Percentiles rank a stretch among this genome's conserved stretches.
Conservation (phyloP, 805 yeast genomes). For the Kregervanrija pseudodelftensis region DNA sequence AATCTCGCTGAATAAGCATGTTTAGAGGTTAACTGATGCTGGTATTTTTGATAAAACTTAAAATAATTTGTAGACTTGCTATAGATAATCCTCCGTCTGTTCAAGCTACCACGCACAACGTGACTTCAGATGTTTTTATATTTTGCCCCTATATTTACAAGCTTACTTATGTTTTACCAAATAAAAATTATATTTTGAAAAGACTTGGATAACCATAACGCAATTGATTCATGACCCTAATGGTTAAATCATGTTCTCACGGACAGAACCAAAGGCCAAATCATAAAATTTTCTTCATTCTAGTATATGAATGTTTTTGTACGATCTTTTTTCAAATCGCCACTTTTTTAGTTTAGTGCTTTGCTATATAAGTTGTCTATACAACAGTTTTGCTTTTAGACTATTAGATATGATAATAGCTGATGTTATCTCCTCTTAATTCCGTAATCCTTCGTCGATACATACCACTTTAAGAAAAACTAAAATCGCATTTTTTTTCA, state of each 20-base stretch:
- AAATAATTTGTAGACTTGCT: too few relatives aligned
- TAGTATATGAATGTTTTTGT: neutral
- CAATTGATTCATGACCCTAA: constrained; percentile 88
- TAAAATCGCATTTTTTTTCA: too few relatives aligned
- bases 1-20: constrained; percentile 33
- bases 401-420: too few relatives aligned
- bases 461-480: neutral
- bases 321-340: too few relatives aligned
- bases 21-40: constrained; percentile 43
- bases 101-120: constrained; percentile 95
- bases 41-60: too few relatives aligned
- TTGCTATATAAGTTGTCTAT: too few relatives aligned
- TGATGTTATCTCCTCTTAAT: neutral
- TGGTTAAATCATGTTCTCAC: constrained; percentile 81
- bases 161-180: constrained; percentile 76
- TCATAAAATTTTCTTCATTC: constrained; percentile 26
- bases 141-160: constrained; percentile 47
- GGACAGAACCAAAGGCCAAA: constrained; percentile 52
- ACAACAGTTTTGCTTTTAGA: too few relatives aligned
- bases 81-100: constrained; percentile 87
- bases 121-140: constrained; percentile 67
- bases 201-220: constrained; percentile 73
- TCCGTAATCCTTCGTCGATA: neutral
- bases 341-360: too few relatives aligned
- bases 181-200: constrained; percentile 92